These are phyloP conservation scores for Solanum lycopersicoides DNA, from an alignment of 257 asterid genomes.

Conservation along the genomic window DNA sequence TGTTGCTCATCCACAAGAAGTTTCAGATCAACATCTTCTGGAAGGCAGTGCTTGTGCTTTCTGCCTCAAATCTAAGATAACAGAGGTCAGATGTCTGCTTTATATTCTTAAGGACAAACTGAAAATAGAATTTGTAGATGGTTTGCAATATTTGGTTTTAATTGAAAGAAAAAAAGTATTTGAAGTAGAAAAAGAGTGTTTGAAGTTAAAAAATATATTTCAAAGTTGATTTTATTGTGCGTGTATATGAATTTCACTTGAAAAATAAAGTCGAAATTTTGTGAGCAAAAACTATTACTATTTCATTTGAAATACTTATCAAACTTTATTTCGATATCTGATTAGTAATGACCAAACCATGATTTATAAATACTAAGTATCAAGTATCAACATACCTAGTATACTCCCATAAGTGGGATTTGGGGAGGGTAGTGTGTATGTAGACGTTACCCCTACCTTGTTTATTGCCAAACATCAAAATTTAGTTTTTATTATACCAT, in stretches of 20 bases:
- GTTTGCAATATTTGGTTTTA: not conserved
- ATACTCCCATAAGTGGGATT: not conserved
- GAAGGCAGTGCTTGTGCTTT: conserved; percentile 48
- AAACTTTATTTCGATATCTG: not conserved
- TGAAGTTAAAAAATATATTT: not conserved
- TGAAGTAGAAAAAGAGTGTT: not conserved
- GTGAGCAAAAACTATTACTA: not conserved
- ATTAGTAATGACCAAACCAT: not conserved
- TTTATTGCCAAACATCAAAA: not conserved
- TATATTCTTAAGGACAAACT: not conserved
- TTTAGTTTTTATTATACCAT: not conserved
- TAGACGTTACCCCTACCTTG: not conserved
- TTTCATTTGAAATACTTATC: not conserved
- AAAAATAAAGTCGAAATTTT: not conserved
- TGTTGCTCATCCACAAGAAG: conserved; percentile 1
- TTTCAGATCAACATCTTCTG: conserved; percentile 7
- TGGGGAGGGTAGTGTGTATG: not conserved
- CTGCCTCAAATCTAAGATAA: conserved; percentile 58
- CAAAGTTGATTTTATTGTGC: not conserved
- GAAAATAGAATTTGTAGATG: not conserved
- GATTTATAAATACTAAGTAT: not conserved
- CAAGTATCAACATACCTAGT: not conserved
- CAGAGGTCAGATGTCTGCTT: conserved; percentile 44
- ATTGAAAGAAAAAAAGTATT: not conserved
- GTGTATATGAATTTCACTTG: not conserved